Conservation (phyloP, 2,329 filamentous ascomycete species). For the Ceratocystis papillata region DNA sequence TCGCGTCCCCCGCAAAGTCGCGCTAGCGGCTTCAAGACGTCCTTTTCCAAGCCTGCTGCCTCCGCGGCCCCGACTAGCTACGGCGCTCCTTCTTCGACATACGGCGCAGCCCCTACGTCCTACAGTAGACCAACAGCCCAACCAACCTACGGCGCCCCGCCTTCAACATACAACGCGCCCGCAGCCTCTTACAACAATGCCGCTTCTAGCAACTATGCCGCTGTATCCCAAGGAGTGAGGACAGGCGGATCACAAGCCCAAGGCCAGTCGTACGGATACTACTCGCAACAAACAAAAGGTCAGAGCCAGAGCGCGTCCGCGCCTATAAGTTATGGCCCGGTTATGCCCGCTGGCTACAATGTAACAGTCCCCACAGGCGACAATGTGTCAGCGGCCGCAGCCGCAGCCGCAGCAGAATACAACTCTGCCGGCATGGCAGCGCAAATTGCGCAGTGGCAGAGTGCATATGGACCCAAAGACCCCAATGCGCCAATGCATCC, state of each 20-base stretch:
- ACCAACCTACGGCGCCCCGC: slow-evolving; percentile 38
- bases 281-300: slow-evolving; percentile 24
- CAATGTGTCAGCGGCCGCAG: not conserved
- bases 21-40: slow-evolving; percentile 38
- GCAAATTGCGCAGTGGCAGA: slow-evolving; percentile 91
- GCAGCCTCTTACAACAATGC: slow-evolving; percentile 29
- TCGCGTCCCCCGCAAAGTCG: slow-evolving; percentile 60
- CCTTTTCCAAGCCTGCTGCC: slow-evolving; percentile 37
- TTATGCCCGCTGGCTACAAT: not conserved
- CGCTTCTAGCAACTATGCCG: slow-evolving; percentile 30
- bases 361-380: slow-evolving; percentile 12
- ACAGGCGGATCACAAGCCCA: not conserved
- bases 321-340: slow-evolving; percentile 14
- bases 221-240: not conserved
- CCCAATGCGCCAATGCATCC: slow-evolving; percentile 30
- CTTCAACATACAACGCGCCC: slow-evolving; percentile 32
- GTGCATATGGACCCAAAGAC: slow-evolving; percentile 64
- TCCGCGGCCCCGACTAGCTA: slow-evolving; percentile 33
- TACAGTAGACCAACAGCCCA: slow-evolving; percentile 27
- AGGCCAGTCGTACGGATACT: slow-evolving; percentile 10
- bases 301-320: slow-evolving; percentile 24
- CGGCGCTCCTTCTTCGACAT: slow-evolving; percentile 26
- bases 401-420: slow-evolving; percentile 43
- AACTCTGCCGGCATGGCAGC: slow-evolving; percentile 75
- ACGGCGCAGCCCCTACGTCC: slow-evolving; percentile 13